These are phyloP conservation scores for Westerdykella aurantiaca DNA, from an alignment of 2,329 filamentous ascomycete genomes.

Conservation along the genomic window DNA sequence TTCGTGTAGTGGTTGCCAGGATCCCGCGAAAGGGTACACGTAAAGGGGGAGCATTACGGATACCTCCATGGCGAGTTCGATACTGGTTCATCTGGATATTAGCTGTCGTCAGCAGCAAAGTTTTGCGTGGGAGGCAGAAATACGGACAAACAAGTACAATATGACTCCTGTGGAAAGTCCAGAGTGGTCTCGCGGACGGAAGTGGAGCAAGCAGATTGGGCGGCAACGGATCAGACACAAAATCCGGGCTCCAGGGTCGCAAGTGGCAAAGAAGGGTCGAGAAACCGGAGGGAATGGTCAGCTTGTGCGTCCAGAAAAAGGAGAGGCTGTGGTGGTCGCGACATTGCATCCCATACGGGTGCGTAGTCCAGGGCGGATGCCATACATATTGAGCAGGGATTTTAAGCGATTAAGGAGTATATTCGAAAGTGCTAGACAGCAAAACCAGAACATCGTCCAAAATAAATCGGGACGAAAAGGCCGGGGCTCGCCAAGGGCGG, in stretches of 20 bases:
- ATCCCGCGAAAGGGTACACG: slow-evolving; percentile 44
- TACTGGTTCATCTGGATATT: neutral
- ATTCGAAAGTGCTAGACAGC: slow-evolving; percentile 31
- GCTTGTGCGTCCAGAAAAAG: slow-evolving; percentile 15
- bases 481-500: slow-evolving; percentile 30
- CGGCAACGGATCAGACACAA: slow-evolving; percentile 10
- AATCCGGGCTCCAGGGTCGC: slow-evolving; percentile 8
- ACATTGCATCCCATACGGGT: slow-evolving; percentile 21
- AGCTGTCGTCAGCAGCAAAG: neutral
- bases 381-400: slow-evolving; percentile 33
- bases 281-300: slow-evolving; percentile 12
- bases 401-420: slow-evolving; percentile 28
- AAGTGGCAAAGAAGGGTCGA: slow-evolving; percentile 9
- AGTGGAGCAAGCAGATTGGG: slow-evolving; percentile 7
- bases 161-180: slow-evolving; percentile 1
- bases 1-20: slow-evolving; percentile 43
- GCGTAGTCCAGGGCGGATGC: slow-evolving; percentile 21
- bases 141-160: neutral
- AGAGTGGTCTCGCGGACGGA: slow-evolving; percentile 5
- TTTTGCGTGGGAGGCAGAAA: neutral
- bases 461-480: slow-evolving; percentile 30
- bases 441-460: slow-evolving; percentile 22
- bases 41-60: slow-evolving; percentile 47
- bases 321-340: slow-evolving; percentile 15
- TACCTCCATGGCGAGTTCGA: slow-evolving; percentile 8